These are phyloP conservation scores for Syncephalastrum racemosum DNA, from an alignment of 371 early-diverging fungal species.

Conservation along the genomic window DNA sequence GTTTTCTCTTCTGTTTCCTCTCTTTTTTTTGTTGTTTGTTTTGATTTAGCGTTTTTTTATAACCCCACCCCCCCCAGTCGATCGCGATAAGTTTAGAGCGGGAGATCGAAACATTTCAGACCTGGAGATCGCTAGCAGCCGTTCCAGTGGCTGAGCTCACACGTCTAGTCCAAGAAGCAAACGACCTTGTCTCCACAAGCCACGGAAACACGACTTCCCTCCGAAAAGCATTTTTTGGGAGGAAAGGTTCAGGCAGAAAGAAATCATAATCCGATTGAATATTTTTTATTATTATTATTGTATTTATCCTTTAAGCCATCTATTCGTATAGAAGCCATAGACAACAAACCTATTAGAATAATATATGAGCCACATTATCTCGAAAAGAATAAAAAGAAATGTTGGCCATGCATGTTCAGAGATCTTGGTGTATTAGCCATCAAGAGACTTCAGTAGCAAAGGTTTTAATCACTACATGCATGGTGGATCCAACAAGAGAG, in stretches of 20 bases:
- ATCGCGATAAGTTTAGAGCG: conserved; percentile 15
- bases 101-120: conserved; percentile 35
- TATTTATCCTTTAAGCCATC: too few relatives aligned
- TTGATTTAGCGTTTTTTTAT: not conserved
- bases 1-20: too few relatives aligned
- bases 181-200: conserved; percentile 15
- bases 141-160: conserved; percentile 30
- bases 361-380: not conserved
- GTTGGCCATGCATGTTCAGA: conserved; percentile 3
- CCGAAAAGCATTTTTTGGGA: conserved; percentile 23
- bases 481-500: not conserved
- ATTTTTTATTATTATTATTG: not conserved
- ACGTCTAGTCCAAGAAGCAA: conserved; percentile 20
- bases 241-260: conserved; percentile 20
- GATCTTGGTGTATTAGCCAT: conserved; percentile 9
- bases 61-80: too few relatives aligned
- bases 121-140: conserved; percentile 26
- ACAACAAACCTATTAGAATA: not conserved
- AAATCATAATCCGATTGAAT: conserved; percentile 8
- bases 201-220: conserved; percentile 7
- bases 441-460: conserved; percentile 4
- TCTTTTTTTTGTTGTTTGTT: conserved; percentile 2
- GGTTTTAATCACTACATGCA: conserved; percentile 5
- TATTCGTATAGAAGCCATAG: not conserved
- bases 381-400: not conserved